Base-by-base conservation (phyloP, 257 asterid species). In the Nicotiana sylvestris region DNA sequence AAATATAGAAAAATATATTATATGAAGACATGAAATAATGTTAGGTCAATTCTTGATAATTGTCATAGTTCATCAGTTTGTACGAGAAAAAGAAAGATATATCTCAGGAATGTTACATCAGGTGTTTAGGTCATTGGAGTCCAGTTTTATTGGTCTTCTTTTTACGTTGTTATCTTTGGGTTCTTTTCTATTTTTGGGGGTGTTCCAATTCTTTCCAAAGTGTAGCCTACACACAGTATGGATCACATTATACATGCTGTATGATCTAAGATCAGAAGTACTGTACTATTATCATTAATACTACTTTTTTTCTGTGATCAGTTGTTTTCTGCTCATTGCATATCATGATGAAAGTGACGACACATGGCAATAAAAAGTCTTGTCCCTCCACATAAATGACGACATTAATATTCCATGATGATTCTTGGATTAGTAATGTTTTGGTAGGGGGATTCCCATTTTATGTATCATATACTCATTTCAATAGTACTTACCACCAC, bases 371-470 rank as follows among this genome's bases (percentile, higher is more conserved):
- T 69, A 69, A 39, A 51, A 11, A 51, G 57, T 51, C 57, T 69
- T n/a, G 16, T 17, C 53, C 4, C 55, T 69, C 77, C 37, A 37
- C 56, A 18, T 9, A 2, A 58, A 18, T n/a, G 65, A 58, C 55
- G 17, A 33, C 76, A 39, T 39, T 33, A 33, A 66, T 30, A 30
- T 32, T 66, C 27, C 76, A 67, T 7, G 77, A 4, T 35, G 77
- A 35, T 33, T 69, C 33, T 67, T 67, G 76, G 76, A 67, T 67
- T 67, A 39, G 76, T 35, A 33, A 67, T 67, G 30, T 67, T 67
- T 67, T 16, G 6, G 51, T n/a, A 27, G 8, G 76, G 12, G 76
- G 16, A 1, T 67, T 67, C 76, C 30, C 18, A 35, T 13, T 66
- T 32, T 30, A 66, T 30, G 74, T 2, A 30, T 66, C 74, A 66